phyloP scores from a whole-genome alignment of 2,329 filamentous ascomycete species.

The Beauveria sp. region DNA sequence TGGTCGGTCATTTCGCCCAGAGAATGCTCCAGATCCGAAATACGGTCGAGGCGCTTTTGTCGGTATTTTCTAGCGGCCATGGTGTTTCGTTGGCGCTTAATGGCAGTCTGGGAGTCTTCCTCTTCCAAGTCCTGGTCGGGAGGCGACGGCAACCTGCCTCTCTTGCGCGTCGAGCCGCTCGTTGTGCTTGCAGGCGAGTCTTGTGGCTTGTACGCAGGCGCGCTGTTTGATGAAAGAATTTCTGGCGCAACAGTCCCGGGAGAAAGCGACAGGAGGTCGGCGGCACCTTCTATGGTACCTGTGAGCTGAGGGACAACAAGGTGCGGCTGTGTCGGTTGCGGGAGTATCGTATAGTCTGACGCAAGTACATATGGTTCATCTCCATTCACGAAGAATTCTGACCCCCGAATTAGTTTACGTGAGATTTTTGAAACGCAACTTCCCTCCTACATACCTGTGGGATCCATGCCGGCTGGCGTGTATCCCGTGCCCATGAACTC shows the following conservation, averaged over 20 bases:
- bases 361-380: slow-evolving; percentile 10
- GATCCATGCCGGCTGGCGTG: slow-evolving; percentile 10
- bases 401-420: neutral
- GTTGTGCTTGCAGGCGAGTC: slow-evolving; percentile 3
- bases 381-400: slow-evolving; percentile 9
- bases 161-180: neutral
- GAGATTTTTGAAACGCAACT: neutral
- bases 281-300: neutral
- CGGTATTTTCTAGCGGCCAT: slow-evolving; percentile 65
- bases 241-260: neutral
- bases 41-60: slow-evolving; percentile 61
- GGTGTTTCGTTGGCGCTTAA: slow-evolving; percentile 61
- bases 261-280: neutral
- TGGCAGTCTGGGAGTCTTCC: slow-evolving; percentile 20
- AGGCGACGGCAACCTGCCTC: slow-evolving; percentile 2
- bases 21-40: slow-evolving; percentile 52
- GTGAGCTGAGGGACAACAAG: slow-evolving; percentile 6
- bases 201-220: slow-evolving; percentile 8
- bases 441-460: neutral
- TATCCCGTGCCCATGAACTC: slow-evolving; percentile 8
- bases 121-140: slow-evolving; percentile 18
- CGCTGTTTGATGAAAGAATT: neutral
- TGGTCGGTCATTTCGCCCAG: slow-evolving; percentile 52
- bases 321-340: slow-evolving; percentile 3
- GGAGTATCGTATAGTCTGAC: slow-evolving; percentile 7